Conservation (phyloP, 202 grass and related monocot genomes). For the Carex sylvatica region DNA sequence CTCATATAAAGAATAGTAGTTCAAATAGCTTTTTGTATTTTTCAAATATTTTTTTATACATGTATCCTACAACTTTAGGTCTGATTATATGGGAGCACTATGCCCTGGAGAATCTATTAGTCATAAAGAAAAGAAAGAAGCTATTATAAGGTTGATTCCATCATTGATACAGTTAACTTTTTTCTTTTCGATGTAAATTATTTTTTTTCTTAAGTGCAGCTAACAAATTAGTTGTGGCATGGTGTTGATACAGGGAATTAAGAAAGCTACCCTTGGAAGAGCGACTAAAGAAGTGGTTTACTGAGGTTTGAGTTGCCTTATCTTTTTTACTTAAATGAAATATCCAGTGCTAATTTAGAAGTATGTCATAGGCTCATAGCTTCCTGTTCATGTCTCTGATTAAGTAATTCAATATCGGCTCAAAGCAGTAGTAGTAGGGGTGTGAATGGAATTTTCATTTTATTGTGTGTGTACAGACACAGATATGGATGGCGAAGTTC, state of each 20-base stretch:
- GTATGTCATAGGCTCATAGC: background rate
- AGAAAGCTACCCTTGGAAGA: conserved; percentile 24
- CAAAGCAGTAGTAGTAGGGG: background rate
- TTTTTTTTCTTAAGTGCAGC: background rate
- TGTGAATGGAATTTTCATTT: background rate
- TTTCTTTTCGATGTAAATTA: background rate
- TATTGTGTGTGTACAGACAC: background rate
- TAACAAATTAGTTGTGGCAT: background rate
- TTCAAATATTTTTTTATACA: background rate
- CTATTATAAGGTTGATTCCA: conserved; percentile 16
- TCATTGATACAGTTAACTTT: background rate
- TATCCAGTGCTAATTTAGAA: background rate
- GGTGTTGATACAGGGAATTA: conserved; percentile 12
- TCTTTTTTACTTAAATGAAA: background rate
- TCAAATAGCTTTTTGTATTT: background rate
- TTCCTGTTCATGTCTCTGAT: background rate
- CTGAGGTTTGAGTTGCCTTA: conserved; percentile 7
- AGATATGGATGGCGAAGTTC: background rate
- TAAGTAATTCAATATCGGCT: background rate
- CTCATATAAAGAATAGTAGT: background rate
- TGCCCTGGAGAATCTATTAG: conserved; percentile 3
- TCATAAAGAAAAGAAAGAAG: conserved; percentile 9
- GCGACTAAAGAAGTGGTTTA: conserved; percentile 30
- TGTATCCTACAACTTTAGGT: conserved; percentile 7
- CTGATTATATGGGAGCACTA: conserved; percentile 25